Conservation (phyloP, 805 yeast species). For the Komagataella pastoris region DNA sequence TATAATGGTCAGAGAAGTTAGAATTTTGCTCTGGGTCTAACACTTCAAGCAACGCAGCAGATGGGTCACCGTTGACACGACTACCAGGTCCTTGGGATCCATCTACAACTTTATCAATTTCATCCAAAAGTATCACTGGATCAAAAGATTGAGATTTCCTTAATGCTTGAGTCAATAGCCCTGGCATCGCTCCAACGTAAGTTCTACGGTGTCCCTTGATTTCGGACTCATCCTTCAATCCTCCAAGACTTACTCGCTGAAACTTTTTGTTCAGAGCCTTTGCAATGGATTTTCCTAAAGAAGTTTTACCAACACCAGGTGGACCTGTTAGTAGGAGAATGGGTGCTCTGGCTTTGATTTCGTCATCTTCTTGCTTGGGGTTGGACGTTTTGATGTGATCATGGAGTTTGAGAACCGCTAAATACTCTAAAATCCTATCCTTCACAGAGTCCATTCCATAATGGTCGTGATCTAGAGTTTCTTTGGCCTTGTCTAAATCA, state of each 20-base stretch:
- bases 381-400: slow-evolving; percentile 46
- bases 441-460: slow-evolving; percentile 67
- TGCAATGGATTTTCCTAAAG: slow-evolving; percentile 75
- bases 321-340: slow-evolving; percentile 79
- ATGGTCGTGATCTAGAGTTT: slow-evolving; percentile 62
- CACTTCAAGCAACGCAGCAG: slow-evolving; percentile 80
- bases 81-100: slow-evolving; percentile 25
- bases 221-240: slow-evolving; percentile 80
- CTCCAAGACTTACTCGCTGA: slow-evolving; percentile 77
- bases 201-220: slow-evolving; percentile 86
- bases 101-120: slow-evolving; percentile 68
- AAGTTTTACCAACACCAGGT: slow-evolving; percentile 90
- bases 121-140: slow-evolving; percentile 75
- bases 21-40: slow-evolving; percentile 83
- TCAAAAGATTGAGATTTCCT: slow-evolving; percentile 68
- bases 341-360: slow-evolving; percentile 33
- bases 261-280: slow-evolving; percentile 57
- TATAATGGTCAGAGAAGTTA: slow-evolving; percentile 66
- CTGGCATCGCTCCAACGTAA: slow-evolving; percentile 89
- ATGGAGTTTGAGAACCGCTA: slow-evolving; percentile 61
- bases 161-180: slow-evolving; percentile 62
- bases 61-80: slow-evolving; percentile 69
- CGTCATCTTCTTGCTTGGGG: slow-evolving; percentile 46
- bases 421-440: slow-evolving; percentile 61
- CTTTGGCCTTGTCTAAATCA: slow-evolving; percentile 37